Evolutionary conservation across 441 rosid genomes (phyloP).

Genomic region (Mallotus japonicus): DNA sequence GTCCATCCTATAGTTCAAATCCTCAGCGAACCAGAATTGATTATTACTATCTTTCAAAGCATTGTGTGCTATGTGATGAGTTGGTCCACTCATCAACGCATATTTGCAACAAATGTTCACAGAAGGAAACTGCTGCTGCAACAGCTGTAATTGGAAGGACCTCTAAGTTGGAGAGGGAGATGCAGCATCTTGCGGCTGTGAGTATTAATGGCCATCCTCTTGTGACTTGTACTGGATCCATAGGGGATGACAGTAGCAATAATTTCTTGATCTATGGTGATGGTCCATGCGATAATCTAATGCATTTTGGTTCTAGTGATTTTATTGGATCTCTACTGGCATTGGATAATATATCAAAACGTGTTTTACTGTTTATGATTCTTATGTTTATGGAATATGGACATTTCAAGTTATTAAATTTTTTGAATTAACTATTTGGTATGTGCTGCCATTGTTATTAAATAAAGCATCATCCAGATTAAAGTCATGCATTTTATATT

Average conservation of each 20-base stretch:
- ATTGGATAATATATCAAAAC: background rate
- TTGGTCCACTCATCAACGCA: constrained; percentile 68
- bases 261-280: background rate
- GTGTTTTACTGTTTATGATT: background rate
- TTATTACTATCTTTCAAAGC: constrained; percentile 79
- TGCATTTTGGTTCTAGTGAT: background rate
- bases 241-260: background rate
- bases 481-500: background rate
- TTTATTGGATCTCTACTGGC: background rate
- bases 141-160: constrained; percentile 72
- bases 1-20: constrained; percentile 43
- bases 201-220: constrained; percentile 31
- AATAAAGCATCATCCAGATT: background rate
- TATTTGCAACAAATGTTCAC: constrained; percentile 65
- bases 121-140: constrained; percentile 52
- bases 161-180: constrained; percentile 78
- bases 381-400: background rate
- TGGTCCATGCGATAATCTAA: background rate
- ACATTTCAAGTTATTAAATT: background rate
- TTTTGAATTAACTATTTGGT: background rate
- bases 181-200: constrained; percentile 84
- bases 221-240: background rate
- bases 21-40: constrained; percentile 72
- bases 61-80: constrained; percentile 85
- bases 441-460: background rate